Evolutionary conservation across 2,329 filamentous ascomycete species (phyloP).

Genomic region (Atkinsonella texensis): DNA sequence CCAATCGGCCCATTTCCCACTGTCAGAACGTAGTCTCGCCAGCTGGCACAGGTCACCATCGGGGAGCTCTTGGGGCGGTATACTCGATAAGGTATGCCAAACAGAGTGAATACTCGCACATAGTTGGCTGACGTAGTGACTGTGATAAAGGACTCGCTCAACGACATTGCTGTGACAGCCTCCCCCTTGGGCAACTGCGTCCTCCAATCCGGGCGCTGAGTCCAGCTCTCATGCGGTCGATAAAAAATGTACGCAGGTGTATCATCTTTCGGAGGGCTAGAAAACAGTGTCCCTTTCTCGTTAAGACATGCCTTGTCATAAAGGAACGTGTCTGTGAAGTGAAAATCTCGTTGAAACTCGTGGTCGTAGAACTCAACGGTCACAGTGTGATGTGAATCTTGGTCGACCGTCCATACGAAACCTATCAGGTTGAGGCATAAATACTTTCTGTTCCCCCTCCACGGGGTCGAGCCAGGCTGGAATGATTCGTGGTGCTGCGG

Average conservation of each 20-base stretch:
- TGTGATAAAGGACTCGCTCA: slow-evolving; percentile 84
- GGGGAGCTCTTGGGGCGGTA: slow-evolving; percentile 86
- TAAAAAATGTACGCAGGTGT: slow-evolving; percentile 79
- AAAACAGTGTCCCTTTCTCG: slow-evolving; percentile 75
- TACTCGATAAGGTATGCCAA: slow-evolving; percentile 77
- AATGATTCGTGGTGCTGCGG: slow-evolving; percentile 73
- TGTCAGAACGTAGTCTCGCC: slow-evolving; percentile 92
- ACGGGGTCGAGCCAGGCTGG: slow-evolving; percentile 89
- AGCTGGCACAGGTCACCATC: slow-evolving; percentile 85
- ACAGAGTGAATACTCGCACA: slow-evolving; percentile 84
- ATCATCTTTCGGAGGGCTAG: slow-evolving; percentile 58
- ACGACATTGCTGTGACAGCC: slow-evolving; percentile 72
- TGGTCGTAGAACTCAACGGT: slow-evolving; percentile 97
- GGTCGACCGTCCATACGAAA: slow-evolving; percentile 93
- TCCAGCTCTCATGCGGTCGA: slow-evolving; percentile 95
- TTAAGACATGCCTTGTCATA: slow-evolving; percentile 94
- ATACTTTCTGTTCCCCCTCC: slow-evolving; percentile 89
- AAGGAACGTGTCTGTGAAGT: slow-evolving; percentile 90
- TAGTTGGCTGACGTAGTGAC: slow-evolving; percentile 81
- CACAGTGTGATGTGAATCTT: slow-evolving; percentile 85
- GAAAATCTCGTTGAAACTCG: slow-evolving; percentile 83
- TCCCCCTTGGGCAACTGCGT: slow-evolving; percentile 82
- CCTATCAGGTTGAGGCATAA: slow-evolving; percentile 87
- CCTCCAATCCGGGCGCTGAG: slow-evolving; percentile 77
- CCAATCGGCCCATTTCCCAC: slow-evolving; percentile 84